These are phyloP conservation scores for Raffaelea arxii DNA, from an alignment of 2,329 filamentous ascomycete genomes.

Conservation along the genomic window DNA sequence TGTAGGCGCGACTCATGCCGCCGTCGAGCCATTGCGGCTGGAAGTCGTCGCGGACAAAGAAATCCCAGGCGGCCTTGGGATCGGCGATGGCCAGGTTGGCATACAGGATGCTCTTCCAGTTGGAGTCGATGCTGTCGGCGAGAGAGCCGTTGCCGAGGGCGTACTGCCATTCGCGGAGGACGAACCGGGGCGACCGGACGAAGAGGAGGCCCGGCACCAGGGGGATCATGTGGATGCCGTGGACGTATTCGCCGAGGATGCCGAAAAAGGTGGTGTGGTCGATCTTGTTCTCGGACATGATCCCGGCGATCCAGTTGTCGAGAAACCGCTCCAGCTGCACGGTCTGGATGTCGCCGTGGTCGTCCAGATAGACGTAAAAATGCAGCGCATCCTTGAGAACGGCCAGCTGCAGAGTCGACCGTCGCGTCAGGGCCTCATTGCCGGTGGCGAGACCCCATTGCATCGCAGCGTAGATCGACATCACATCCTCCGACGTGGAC, in stretches of 20 bases:
- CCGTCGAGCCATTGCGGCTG: constrained; percentile 65
- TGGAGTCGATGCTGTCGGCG: constrained; percentile 30
- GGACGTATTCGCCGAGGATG: constrained; percentile 57
- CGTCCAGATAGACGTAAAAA: constrained; percentile 68
- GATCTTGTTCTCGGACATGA: constrained; percentile 88
- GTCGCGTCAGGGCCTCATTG: constrained; percentile 70
- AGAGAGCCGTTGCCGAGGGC: constrained; percentile 66
- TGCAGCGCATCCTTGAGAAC: constrained; percentile 65
- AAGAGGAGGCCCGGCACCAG: constrained; percentile 59
- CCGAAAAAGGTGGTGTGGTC: constrained; percentile 92
- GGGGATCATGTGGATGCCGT: constrained; percentile 78
- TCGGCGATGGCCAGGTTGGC: constrained; percentile 75
- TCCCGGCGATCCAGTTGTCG: constrained; percentile 62
- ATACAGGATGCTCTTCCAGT: constrained; percentile 26
- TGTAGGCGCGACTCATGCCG: constrained; percentile 71
- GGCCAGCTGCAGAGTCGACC: constrained; percentile 74
- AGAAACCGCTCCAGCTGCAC: constrained; percentile 68
- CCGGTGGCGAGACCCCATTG: constrained; percentile 80
- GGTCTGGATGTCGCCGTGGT: not conserved
- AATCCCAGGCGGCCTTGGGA: constrained; percentile 58
- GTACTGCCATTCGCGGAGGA: constrained; percentile 70
- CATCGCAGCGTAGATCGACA: constrained; percentile 80
- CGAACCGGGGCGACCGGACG: constrained; percentile 59
- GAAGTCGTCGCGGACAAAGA: constrained; percentile 61
- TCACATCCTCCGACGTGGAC: constrained; percentile 81